Evolutionary conservation across 2,329 filamentous ascomycete genomes (phyloP).

Genomic region (Arthrobotrys conoides): DNA sequence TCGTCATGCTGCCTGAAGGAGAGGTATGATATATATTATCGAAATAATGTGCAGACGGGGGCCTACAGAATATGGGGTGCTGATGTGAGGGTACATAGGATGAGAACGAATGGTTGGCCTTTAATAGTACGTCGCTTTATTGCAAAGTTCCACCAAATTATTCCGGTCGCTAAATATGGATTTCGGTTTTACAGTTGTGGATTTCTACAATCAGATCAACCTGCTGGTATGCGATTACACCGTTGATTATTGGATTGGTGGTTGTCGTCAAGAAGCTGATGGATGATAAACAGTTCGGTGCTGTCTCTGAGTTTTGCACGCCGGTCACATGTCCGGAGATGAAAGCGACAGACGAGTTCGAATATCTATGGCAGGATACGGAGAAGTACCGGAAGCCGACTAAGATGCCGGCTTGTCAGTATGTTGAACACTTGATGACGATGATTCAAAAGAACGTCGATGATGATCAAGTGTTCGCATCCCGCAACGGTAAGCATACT

Average conservation of each 20-base stretch:
- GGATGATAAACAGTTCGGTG: conserved; percentile 77
- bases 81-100: conserved; percentile 70
- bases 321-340: conserved; percentile 97
- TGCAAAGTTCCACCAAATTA: not conserved
- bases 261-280: not conserved
- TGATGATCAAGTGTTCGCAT: conserved; percentile 95
- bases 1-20: conserved; percentile 95
- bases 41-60: not conserved
- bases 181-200: conserved; percentile 80
- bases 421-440: conserved; percentile 96
- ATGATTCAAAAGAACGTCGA: conserved; percentile 97
- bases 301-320: conserved; percentile 99
- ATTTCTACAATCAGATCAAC: conserved; percentile 99
- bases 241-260: not conserved
- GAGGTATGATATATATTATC: conserved; percentile 70
- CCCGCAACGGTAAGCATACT: conserved; percentile 79
- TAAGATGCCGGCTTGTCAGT: conserved; percentile 96
- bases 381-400: conserved; percentile 95
- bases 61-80: not conserved
- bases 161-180: not conserved
- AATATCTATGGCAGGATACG: conserved; percentile 98
- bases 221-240: conserved; percentile 73
- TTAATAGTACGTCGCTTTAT: conserved; percentile 79
- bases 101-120: conserved; percentile 96
- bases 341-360: conserved; percentile 99